Conservation (phyloP, 106 monocot genomes). For the Vanilla planifolia region DNA sequence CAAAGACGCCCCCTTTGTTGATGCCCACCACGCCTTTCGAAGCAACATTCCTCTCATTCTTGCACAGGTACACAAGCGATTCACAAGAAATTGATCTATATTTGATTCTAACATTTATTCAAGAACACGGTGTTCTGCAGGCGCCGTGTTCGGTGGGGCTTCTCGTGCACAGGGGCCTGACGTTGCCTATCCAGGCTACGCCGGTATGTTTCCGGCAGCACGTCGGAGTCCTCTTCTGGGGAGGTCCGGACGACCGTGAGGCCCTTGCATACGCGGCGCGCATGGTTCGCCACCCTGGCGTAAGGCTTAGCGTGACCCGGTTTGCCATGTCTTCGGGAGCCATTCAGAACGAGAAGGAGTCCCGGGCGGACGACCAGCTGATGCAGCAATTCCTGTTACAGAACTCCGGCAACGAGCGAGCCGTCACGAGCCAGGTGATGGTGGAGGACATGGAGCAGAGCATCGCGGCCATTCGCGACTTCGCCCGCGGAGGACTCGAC, state of each 20-base stretch:
- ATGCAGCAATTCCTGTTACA: slow-evolving; percentile 9
- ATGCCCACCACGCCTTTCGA: slow-evolving; percentile 5
- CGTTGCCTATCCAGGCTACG: neutral
- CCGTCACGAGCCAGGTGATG: slow-evolving; percentile 18
- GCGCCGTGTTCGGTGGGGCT: slow-evolving; percentile 49
- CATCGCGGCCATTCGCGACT: slow-evolving; percentile 19
- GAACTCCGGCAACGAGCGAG: slow-evolving; percentile 13
- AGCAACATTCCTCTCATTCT: slow-evolving; percentile 5
- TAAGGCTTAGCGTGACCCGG: slow-evolving; percentile 14
- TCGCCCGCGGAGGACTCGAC: slow-evolving; percentile 40
- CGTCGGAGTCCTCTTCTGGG: slow-evolving; percentile 39
- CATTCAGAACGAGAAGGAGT: neutral
- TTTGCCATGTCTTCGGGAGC: neutral
- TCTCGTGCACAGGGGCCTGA: slow-evolving; percentile 1
- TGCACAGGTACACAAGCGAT: slow-evolving; percentile 19
- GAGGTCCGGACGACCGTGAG: slow-evolving; percentile 50
- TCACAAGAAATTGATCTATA: neutral
- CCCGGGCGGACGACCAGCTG: slow-evolving; percentile 9
- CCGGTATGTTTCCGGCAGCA: slow-evolving; percentile 5
- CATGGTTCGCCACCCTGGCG: slow-evolving; percentile 19
- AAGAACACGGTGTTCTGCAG: neutral
- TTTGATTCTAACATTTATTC: neutral
- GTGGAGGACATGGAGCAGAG: slow-evolving; percentile 38
- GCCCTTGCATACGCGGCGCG: slow-evolving; percentile 22
- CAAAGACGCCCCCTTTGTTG: neutral